A percentile compares a stretch with the other conserved stretches of the same genome.
Evolutionary conservation across 805 yeast species (phyloP).

Genomic region (Scheffersomyces spartinae): DNA sequence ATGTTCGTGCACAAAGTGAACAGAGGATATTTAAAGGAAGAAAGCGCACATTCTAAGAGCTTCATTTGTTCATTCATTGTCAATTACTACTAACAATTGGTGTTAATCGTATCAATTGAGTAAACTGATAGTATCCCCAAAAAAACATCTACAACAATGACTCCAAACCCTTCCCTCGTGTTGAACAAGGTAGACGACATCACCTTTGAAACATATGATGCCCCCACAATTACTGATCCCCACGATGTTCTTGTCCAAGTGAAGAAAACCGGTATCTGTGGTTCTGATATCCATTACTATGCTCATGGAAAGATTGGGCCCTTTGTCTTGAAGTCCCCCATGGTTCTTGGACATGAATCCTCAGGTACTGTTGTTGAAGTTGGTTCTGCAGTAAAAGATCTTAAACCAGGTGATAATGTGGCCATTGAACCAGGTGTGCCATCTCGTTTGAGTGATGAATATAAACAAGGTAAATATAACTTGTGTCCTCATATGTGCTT

Average conservation of each 20-base stretch:
- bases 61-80: too few relatives aligned
- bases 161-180: slow-evolving; percentile 30
- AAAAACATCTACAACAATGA: too few relatives aligned
- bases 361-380: slow-evolving; percentile 65
- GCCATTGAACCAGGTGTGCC: slow-evolving; percentile 91
- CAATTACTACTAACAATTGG: too few relatives aligned
- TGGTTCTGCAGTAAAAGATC: slow-evolving; percentile 50
- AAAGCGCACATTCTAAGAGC: too few relatives aligned
- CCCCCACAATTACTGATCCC: slow-evolving; percentile 33
- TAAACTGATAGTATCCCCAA: too few relatives aligned
- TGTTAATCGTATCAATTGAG: too few relatives aligned
- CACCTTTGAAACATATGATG: slow-evolving; percentile 21
- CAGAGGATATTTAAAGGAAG: too few relatives aligned
- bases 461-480: slow-evolving; percentile 71
- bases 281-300: slow-evolving; percentile 77
- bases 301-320: slow-evolving; percentile 71
- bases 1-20: too few relatives aligned
- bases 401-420: slow-evolving; percentile 75
- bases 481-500: slow-evolving; percentile 78
- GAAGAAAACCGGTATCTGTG: slow-evolving; percentile 82
- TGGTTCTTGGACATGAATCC: slow-evolving; percentile 87
- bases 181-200: slow-evolving; percentile 32
- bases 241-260: slow-evolving; percentile 56
- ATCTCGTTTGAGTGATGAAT: slow-evolving; percentile 61
- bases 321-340: slow-evolving; percentile 61